A percentile compares a stretch with the other conserved stretches of the same genome.
phyloP scores from a whole-genome alignment of 2,329 filamentous ascomycete species.

The Xylariaceae sp. region DNA sequence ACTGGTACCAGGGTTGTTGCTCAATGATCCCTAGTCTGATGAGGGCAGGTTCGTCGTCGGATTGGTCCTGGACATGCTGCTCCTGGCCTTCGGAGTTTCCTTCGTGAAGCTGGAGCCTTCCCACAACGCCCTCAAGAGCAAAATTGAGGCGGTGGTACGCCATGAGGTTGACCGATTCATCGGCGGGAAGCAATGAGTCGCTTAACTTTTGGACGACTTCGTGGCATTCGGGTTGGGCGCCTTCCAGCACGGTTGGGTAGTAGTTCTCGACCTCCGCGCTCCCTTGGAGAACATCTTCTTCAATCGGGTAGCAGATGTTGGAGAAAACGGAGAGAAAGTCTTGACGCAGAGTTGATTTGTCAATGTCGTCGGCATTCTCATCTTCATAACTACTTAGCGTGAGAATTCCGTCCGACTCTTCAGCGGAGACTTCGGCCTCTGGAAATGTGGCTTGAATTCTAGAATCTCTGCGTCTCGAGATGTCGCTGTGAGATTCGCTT shows the following conservation, averaged over 20 bases:
- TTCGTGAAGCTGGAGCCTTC: background rate
- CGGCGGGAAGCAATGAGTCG: background rate
- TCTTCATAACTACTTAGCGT: slow-evolving; percentile 1
- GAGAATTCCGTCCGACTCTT: background rate
- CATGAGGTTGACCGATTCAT: background rate
- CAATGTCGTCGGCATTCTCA: background rate
- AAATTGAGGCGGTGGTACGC: slow-evolving; percentile 2
- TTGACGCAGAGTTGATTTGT: background rate
- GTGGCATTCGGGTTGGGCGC: no score
- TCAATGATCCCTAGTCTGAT: background rate
- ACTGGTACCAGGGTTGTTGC: background rate
- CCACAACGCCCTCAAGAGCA: background rate
- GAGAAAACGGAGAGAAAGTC: slow-evolving; percentile 4
- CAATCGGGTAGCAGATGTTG: background rate
- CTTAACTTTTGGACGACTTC: background rate
- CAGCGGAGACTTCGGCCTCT: background rate
- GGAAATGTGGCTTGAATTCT: no score
- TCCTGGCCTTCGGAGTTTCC: background rate
- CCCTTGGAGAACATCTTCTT: background rate
- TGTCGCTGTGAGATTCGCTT: background rate
- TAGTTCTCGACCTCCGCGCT: background rate
- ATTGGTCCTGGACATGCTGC: background rate
- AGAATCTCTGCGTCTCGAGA: no score
- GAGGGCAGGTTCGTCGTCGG: background rate
- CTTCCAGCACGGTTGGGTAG: no score